Evolutionary conservation across 2,329 filamentous ascomycete genomes (phyloP).

Genomic region (Rhexocercosporidium sp.): DNA sequence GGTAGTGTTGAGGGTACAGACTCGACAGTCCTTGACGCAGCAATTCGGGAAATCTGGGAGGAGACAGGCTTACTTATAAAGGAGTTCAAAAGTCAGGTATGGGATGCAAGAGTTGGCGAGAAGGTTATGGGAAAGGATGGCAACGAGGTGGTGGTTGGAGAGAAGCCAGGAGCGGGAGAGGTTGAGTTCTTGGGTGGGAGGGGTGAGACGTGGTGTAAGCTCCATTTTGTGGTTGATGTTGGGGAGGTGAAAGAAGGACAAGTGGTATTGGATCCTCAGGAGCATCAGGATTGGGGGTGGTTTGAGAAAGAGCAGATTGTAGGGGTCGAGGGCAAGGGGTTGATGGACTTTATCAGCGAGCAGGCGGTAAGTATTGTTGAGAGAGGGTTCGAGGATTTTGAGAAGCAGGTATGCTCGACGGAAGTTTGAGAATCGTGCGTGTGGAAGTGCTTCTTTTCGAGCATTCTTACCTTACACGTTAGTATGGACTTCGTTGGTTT

Average conservation of each 20-base stretch:
- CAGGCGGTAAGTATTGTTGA: slow-evolving; percentile 3
- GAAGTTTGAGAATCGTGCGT: no score
- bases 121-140: not conserved
- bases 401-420: no score
- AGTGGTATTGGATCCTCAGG: slow-evolving; percentile 20
- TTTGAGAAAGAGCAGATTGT: slow-evolving; percentile 17
- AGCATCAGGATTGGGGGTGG: slow-evolving; percentile 25
- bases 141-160: not conserved
- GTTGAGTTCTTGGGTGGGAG: slow-evolving; percentile 1
- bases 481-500: no score
- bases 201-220: slow-evolving; percentile 17
- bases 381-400: slow-evolving; percentile 2
- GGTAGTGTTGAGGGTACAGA: slow-evolving; percentile 53
- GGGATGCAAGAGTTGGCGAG: not conserved
- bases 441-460: no score
- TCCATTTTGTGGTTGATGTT: slow-evolving; percentile 26
- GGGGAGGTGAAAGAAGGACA: not conserved
- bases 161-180: not conserved
- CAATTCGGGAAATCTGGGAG: slow-evolving; percentile 55
- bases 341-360: not conserved
- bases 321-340: not conserved
- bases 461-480: no score
- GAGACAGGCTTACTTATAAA: slow-evolving; percentile 48
- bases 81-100: not conserved
- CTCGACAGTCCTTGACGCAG: slow-evolving; percentile 48